phyloP scores from a whole-genome alignment of 495 filamentous ascomycete species.

The Hypomontagnella monticulosa region DNA sequence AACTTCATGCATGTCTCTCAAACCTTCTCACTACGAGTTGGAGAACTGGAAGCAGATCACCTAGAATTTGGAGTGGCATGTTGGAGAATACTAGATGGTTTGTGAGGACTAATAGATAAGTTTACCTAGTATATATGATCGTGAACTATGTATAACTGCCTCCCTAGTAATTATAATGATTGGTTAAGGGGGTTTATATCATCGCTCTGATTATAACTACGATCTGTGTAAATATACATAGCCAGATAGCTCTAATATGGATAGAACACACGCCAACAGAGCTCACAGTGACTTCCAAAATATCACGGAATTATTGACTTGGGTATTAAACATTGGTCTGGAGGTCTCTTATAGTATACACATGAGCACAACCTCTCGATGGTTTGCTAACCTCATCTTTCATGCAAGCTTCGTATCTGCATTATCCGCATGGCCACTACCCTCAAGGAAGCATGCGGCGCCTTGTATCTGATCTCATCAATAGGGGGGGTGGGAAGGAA shows the following conservation, averaged over 20 bases:
- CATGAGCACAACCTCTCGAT: constrained; percentile 10
- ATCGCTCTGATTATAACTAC: too few species aligned
- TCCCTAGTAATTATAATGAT: too few species aligned
- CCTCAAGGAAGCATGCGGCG: constrained; percentile 4
- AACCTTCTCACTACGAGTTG: background rate
- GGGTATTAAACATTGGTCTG: constrained; percentile 33
- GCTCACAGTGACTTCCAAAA: too few species aligned
- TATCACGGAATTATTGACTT: constrained; percentile 2
- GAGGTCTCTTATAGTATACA: constrained; percentile 29
- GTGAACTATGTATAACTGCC: too few species aligned
- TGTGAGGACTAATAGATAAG: too few species aligned
- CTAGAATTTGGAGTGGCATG: background rate
- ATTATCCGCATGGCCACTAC: constrained; percentile 14
- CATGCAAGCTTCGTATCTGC: constrained; percentile 21
- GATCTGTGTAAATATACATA: too few species aligned
- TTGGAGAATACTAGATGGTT: too few species aligned
- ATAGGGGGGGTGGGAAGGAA: background rate
- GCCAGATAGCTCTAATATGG: too few species aligned
- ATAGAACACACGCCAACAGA: background rate
- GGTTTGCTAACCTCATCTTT: constrained; percentile 16
- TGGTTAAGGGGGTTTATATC: too few species aligned
- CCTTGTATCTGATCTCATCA: constrained; percentile 17
- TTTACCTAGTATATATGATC: too few species aligned
- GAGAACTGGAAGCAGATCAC: too few species aligned
- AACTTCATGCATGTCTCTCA: background rate